Conservation (phyloP, 495 filamentous ascomycete genomes). For the Penicillium silybi region DNA sequence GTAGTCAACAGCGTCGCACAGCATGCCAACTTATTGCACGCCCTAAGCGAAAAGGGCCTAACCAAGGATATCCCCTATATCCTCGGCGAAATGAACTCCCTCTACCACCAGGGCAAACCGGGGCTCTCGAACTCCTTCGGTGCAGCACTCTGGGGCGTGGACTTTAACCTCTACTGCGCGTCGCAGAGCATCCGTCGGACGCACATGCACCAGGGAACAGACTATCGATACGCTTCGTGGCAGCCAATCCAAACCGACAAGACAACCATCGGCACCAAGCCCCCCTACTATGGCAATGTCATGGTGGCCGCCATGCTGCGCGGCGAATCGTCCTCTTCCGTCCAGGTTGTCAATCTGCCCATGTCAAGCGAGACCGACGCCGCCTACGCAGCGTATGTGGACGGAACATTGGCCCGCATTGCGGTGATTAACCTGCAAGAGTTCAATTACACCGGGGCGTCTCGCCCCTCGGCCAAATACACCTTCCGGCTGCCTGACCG, state of each 20-base stretch:
- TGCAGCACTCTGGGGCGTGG: slow-evolving; percentile 64
- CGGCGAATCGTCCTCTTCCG: slow-evolving; percentile 9
- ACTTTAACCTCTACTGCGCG: slow-evolving; percentile 61
- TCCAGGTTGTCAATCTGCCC: slow-evolving; percentile 35
- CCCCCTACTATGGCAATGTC: slow-evolving; percentile 65
- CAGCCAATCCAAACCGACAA: slow-evolving; percentile 54
- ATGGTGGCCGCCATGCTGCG: slow-evolving; percentile 56
- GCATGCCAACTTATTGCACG: slow-evolving; percentile 44
- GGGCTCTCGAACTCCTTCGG: slow-evolving; percentile 68
- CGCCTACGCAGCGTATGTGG: slow-evolving; percentile 58
- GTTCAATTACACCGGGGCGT: slow-evolving; percentile 52
- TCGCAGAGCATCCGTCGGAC: slow-evolving; percentile 53
- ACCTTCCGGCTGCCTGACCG: slow-evolving; percentile 38
- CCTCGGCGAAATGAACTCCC: slow-evolving; percentile 62
- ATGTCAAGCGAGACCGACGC: slow-evolving; percentile 42
- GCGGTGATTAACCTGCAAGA: slow-evolving; percentile 56
- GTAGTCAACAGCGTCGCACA: slow-evolving; percentile 47
- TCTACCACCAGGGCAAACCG: slow-evolving; percentile 60
- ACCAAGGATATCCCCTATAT: slow-evolving; percentile 51
- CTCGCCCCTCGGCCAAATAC: slow-evolving; percentile 38
- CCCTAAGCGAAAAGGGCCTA: slow-evolving; percentile 31
- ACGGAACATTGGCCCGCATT: slow-evolving; percentile 42
- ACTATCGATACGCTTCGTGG: slow-evolving; percentile 59
- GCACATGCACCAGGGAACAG: slow-evolving; percentile 64
- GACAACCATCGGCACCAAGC: slow-evolving; percentile 55